phyloP scores from a whole-genome alignment of 345 rosid species.

The Camelina sativa region DNA sequence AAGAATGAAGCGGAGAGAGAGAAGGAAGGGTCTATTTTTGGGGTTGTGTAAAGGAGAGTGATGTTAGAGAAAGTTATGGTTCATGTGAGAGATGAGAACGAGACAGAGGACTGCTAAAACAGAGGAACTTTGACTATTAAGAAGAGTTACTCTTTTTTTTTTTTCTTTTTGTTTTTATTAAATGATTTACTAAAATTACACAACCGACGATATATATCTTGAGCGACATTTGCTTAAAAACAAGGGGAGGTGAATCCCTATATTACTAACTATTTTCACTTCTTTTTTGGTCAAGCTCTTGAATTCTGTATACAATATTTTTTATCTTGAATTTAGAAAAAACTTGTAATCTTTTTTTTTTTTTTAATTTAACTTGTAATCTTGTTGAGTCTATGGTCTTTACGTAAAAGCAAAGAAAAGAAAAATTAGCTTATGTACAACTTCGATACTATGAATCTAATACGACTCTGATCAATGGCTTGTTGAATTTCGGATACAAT shows the following conservation, averaged over 20 bases:
- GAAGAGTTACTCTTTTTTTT: not conserved
- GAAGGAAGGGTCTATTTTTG: conserved; percentile 31
- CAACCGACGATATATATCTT: conserved; percentile 10
- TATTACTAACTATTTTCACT: not conserved
- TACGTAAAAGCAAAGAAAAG: not conserved
- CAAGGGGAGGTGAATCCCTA: conserved; percentile 36
- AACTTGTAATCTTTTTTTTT: not conserved
- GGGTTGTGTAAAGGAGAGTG: conserved; percentile 45
- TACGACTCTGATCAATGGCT: not conserved
- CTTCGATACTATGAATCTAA: conserved; percentile 8
- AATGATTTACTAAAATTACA: not conserved
- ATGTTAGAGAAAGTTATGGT: conserved; percentile 46
- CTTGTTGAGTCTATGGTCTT: not conserved
- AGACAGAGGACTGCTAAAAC: conserved; percentile 43
- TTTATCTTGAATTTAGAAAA: not conserved
- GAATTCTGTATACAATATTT: conserved; percentile 1
- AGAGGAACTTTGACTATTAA: conserved; percentile 42
- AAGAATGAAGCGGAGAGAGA: conserved; percentile 35
- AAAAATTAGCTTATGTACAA: not conserved
- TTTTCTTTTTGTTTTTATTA: not conserved
- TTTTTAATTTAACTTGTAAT: no score
- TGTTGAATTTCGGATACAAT: no score
- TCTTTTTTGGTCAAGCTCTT: conserved; percentile 12
- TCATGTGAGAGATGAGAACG: conserved; percentile 45
- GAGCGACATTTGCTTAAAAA: conserved; percentile 31